Conservation (phyloP, 768 basidiomycete species). For the Filobasidium wieringae region DNA sequence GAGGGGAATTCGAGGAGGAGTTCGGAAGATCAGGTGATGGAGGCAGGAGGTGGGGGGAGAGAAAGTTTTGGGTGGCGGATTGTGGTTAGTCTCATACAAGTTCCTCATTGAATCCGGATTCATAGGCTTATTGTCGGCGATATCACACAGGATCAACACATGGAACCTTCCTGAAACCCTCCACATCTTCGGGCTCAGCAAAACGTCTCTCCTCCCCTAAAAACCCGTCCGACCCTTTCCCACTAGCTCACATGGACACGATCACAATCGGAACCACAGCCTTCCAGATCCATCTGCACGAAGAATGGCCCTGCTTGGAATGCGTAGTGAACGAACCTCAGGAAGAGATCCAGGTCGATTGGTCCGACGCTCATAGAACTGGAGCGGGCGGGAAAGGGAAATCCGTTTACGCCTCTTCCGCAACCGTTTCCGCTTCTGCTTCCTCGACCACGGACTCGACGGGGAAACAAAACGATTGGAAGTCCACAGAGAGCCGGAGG, state of each 20-base stretch:
- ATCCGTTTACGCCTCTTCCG: neutral
- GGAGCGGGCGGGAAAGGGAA: too few species aligned
- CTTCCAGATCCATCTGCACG: slow-evolving; percentile 29
- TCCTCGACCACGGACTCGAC: neutral
- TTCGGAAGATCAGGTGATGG: slow-evolving; percentile 4
- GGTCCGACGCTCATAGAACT: too few species aligned
- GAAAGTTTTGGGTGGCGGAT: slow-evolving; percentile 35
- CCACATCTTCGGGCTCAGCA: neutral
- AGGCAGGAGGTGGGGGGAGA: slow-evolving; percentile 9
- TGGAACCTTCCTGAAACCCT: slow-evolving; percentile 26
- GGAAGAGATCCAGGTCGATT: too few species aligned
- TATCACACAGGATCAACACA: slow-evolving; percentile 29
- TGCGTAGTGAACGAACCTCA: slow-evolving; percentile 13
- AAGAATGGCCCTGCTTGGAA: slow-evolving; percentile 30
- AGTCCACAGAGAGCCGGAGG: neutral
- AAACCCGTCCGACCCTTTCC: slow-evolving; percentile 21
- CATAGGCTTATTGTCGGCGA: neutral
- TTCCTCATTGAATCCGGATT: neutral
- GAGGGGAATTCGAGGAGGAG: neutral
- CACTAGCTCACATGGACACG: slow-evolving; percentile 17
- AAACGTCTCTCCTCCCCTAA: slow-evolving; percentile 26
- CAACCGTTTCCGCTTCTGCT: neutral
- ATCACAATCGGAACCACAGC: slow-evolving; percentile 26
- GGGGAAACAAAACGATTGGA: slow-evolving; percentile 4
- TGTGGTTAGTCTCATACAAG: slow-evolving; percentile 20